These are phyloP conservation scores for Gnomoniopsis sp. DNA, from an alignment of 2,329 filamentous ascomycete species.

Conservation along the genomic window DNA sequence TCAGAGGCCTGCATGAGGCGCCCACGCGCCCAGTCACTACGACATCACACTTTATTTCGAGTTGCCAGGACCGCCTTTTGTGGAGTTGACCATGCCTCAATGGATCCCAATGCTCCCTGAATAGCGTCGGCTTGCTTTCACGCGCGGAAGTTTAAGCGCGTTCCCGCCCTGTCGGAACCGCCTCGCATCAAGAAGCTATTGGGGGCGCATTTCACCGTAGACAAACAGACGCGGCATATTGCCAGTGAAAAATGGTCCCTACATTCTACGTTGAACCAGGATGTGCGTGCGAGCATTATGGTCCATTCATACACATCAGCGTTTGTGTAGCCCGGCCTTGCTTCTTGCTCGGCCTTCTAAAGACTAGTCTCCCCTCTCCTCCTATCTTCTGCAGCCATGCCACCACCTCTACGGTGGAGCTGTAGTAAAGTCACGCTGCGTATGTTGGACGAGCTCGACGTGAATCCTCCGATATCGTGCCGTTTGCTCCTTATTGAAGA, in stretches of 20 bases:
- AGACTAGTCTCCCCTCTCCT: neutral
- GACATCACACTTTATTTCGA: neutral
- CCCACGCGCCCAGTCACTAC: neutral
- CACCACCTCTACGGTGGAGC: neutral
- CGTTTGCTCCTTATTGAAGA: neutral
- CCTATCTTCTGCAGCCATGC: constrained; percentile 3
- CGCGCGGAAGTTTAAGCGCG: constrained; percentile 11
- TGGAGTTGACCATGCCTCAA: neutral
- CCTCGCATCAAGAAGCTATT: neutral
- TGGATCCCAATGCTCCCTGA: neutral
- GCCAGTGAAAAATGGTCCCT: neutral
- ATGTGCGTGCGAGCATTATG: neutral
- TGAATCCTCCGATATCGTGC: neutral
- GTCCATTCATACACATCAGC: neutral
- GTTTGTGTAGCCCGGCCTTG: neutral
- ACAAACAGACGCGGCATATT: neutral
- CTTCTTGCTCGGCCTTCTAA: neutral
- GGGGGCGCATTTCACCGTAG: neutral
- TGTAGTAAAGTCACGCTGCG: neutral
- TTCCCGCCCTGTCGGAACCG: constrained; percentile 3
- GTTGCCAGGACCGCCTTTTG: neutral
- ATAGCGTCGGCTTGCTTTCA: neutral
- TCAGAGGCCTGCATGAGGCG: constrained; percentile 3
- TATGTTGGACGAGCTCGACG: neutral
- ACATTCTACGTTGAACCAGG: neutral